Percentiles rank a stretch among this genome's conserved stretches.
Conservation (phyloP, 768 basidiomycete genomes). For the Amanita fuliginea region DNA sequence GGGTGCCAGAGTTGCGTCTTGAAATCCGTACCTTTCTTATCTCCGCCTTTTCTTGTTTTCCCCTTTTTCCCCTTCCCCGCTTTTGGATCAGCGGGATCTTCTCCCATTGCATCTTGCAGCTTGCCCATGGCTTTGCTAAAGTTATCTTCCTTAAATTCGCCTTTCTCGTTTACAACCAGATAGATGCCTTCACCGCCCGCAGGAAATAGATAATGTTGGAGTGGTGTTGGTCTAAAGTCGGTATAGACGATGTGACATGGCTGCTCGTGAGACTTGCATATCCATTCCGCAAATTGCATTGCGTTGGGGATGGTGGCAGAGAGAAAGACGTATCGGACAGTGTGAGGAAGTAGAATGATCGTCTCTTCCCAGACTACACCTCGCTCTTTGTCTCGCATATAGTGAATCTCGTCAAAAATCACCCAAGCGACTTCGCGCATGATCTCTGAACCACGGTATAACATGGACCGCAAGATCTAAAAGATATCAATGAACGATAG, state of each 20-base stretch:
- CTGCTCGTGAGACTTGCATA: constrained; percentile 93
- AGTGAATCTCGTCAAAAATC: constrained; percentile 98
- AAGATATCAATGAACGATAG: neutral
- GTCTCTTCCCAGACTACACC: constrained; percentile 99
- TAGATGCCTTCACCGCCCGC: constrained; percentile 95
- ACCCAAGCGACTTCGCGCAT: constrained; percentile 99
- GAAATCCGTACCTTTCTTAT: constrained; percentile 59
- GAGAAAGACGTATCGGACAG: constrained; percentile 95
- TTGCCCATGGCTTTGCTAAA: constrained; percentile 98
- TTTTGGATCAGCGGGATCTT: constrained; percentile 84
- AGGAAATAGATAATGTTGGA: constrained; percentile 98
- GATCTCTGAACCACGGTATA: constrained; percentile 96
- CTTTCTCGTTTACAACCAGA: constrained; percentile 97
- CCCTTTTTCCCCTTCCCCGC: constrained; percentile 85
- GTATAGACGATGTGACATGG: constrained; percentile 99
- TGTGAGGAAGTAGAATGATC: constrained; percentile 93
- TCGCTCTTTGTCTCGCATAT: constrained; percentile 99
- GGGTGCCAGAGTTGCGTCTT: neutral
- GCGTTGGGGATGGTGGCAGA: constrained; percentile 99
- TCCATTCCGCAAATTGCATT: constrained; percentile 99
- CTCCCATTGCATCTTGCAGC: constrained; percentile 71
- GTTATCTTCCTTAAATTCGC: constrained; percentile 94
- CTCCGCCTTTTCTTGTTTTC: constrained; percentile 85
- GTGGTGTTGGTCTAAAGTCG: constrained; percentile 94
- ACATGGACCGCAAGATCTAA: constrained; percentile 96